Conservation (phyloP, 768 basidiomycete species). For the Leccinellum luteum region DNA sequence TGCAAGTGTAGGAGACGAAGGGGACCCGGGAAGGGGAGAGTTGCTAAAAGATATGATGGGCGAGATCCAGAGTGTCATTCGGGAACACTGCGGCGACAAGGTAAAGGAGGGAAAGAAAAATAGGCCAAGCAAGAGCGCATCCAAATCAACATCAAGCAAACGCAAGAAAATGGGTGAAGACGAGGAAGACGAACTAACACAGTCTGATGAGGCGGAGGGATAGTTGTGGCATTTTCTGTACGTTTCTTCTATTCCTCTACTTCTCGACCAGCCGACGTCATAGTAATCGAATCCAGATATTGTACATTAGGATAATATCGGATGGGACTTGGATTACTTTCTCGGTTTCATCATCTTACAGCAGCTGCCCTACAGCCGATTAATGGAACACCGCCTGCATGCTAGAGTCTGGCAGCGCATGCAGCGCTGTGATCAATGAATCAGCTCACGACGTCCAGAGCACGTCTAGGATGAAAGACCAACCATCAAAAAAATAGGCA, state of each 20-base stretch:
- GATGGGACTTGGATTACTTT: background rate
- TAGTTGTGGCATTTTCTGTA: background rate
- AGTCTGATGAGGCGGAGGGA: slow-evolving; percentile 2
- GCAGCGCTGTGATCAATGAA: slow-evolving; percentile 19
- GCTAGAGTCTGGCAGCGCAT: slow-evolving; percentile 20
- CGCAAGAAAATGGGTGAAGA: slow-evolving; percentile 2
- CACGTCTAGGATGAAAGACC: slow-evolving; percentile 11
- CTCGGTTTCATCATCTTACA: background rate
- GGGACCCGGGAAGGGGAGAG: background rate
- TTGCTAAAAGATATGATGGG: slow-evolving; percentile 9
- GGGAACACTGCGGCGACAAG: slow-evolving; percentile 11
- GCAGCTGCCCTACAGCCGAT: slow-evolving; percentile 20
- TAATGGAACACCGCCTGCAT: slow-evolving; percentile 29
- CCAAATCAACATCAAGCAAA: slow-evolving; percentile 9
- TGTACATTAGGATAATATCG: background rate
- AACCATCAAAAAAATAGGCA: slow-evolving; percentile 48
- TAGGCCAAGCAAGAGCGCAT: background rate
- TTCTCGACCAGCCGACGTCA: background rate
- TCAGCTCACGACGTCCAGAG: background rate
- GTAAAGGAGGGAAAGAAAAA: slow-evolving; percentile 2
- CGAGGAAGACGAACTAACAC: slow-evolving; percentile 5
- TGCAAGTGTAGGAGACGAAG: background rate
- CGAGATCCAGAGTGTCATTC: slow-evolving; percentile 13
- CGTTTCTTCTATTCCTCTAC: background rate
- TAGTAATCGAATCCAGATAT: background rate